Evolutionary conservation across 352 stramenopile species (phyloP).

Genomic region (Globisporangium cederbergense): DNA sequence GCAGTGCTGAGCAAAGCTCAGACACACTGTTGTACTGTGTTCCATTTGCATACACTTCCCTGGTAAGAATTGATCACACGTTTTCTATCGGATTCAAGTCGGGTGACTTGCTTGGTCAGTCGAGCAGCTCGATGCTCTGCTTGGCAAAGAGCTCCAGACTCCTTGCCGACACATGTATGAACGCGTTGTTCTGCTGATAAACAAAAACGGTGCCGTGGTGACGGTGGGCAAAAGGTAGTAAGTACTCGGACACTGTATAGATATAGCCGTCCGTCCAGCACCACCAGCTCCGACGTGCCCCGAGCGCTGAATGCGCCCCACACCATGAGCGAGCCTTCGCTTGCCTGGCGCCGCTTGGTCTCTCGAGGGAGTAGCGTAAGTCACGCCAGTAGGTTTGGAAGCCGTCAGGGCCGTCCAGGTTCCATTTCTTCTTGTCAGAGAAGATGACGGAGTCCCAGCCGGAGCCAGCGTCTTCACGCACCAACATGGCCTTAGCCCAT

Average conservation of each 20-base stretch:
- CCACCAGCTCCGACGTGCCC: slow-evolving; percentile 5
- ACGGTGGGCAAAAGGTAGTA: slow-evolving; percentile 14
- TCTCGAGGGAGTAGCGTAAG: not conserved
- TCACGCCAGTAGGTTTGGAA: no score
- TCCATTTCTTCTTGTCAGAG: no score
- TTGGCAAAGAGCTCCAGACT: slow-evolving; percentile 15
- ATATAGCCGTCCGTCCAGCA: slow-evolving; percentile 10
- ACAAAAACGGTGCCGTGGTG: slow-evolving; percentile 15
- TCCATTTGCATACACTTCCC: slow-evolving; percentile 13
- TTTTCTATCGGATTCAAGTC: slow-evolving; percentile 24
- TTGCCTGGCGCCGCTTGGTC: slow-evolving; percentile 3
- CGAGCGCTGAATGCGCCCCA: slow-evolving; percentile 12
- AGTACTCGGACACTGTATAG: slow-evolving; percentile 10
- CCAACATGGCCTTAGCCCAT: no score
- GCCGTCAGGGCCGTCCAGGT: no score
- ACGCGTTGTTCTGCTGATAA: slow-evolving; percentile 20
- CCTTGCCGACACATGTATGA: slow-evolving; percentile 13
- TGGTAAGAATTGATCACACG: slow-evolving; percentile 12
- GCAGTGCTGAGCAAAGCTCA: slow-evolving; percentile 4
- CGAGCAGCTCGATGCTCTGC: slow-evolving; percentile 9
- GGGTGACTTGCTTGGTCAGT: slow-evolving; percentile 16
- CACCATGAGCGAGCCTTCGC: slow-evolving; percentile 17
- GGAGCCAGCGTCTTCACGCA: no score
- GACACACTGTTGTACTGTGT: slow-evolving; percentile 7
- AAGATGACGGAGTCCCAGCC: no score